Conservation (phyloP, 805 yeast genomes). For the Yamadazyma tumulicola region DNA sequence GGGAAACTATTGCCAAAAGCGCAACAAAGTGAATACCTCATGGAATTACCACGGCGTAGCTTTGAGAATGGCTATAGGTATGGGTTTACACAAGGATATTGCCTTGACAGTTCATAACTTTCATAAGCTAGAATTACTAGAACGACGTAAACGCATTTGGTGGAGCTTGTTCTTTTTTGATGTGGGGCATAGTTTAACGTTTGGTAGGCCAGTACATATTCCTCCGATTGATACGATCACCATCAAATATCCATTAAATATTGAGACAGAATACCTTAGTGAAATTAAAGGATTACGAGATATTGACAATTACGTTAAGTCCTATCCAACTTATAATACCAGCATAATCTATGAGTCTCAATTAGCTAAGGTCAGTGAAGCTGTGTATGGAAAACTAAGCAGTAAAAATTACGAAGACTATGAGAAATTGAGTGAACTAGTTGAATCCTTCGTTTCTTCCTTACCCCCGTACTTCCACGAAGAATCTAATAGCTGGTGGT, state of each 20-base stretch:
- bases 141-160: constrained; percentile 61
- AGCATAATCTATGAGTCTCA: constrained; percentile 6
- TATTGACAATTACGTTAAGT: constrained; percentile 35
- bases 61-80: constrained; percentile 61
- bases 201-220: constrained; percentile 60
- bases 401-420: constrained; percentile 26
- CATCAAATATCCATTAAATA: constrained; percentile 37
- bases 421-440: constrained; percentile 10
- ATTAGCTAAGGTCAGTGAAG: constrained; percentile 1
- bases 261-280: not conserved
- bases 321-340: constrained; percentile 10
- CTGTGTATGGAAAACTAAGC: constrained; percentile 2
- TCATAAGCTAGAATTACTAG: constrained; percentile 29
- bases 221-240: constrained; percentile 47
- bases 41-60: constrained; percentile 68
- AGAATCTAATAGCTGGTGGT: constrained; percentile 37
- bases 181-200: constrained; percentile 59
- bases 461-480: constrained; percentile 22
- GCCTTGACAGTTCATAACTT: constrained; percentile 9
- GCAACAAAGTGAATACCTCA: constrained; percentile 64
- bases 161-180: constrained; percentile 66
- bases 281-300: constrained; percentile 36
- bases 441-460: not conserved
- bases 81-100: constrained; percentile 57
- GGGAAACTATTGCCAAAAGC: constrained; percentile 59